These are phyloP conservation scores for Trametes cingulata DNA, from an alignment of 768 basidiomycete genomes.

Conservation along the genomic window DNA sequence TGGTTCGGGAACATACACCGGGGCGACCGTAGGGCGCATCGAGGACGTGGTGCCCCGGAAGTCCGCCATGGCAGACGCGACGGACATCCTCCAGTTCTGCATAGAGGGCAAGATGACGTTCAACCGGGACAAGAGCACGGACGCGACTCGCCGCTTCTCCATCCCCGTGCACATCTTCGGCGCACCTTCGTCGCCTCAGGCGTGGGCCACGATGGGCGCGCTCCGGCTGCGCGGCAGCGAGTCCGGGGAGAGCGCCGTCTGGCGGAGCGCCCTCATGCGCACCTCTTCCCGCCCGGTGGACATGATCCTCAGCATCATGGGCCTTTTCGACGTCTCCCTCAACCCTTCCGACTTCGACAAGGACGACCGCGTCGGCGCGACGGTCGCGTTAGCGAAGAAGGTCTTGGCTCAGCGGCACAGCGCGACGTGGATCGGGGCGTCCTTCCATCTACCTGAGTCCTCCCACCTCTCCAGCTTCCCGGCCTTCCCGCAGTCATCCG, in stretches of 20 bases:
- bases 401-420: slow-evolving; percentile 3
- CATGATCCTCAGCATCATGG: slow-evolving; percentile 20
- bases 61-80: slow-evolving; percentile 9
- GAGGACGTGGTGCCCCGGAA: slow-evolving; percentile 2
- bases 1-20: slow-evolving; percentile 1
- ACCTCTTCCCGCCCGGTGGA: slow-evolving; percentile 19
- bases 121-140: not conserved
- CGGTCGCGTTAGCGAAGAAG: slow-evolving; percentile 4
- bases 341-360: not conserved
- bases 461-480: not conserved
- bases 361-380: slow-evolving; percentile 11
- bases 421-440: slow-evolving; percentile 10
- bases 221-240: slow-evolving; percentile 7
- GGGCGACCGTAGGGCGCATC: not conserved
- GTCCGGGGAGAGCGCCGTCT: slow-evolving; percentile 3
- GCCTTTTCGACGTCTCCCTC: slow-evolving; percentile 15
- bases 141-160: not conserved
- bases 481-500: not conserved
- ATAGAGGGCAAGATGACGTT: slow-evolving; percentile 6
- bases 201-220: slow-evolving; percentile 14
- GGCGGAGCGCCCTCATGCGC: slow-evolving; percentile 19
- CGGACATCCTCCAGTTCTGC: slow-evolving; percentile 4
- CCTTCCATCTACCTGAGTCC: not conserved
- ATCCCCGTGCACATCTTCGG: slow-evolving; percentile 4
- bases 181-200: not conserved